Evolutionary conservation across 805 yeast genomes (phyloP), one percentile per base, ranked within the genome.

Genomic region (Candida yuanshanica): DNA sequence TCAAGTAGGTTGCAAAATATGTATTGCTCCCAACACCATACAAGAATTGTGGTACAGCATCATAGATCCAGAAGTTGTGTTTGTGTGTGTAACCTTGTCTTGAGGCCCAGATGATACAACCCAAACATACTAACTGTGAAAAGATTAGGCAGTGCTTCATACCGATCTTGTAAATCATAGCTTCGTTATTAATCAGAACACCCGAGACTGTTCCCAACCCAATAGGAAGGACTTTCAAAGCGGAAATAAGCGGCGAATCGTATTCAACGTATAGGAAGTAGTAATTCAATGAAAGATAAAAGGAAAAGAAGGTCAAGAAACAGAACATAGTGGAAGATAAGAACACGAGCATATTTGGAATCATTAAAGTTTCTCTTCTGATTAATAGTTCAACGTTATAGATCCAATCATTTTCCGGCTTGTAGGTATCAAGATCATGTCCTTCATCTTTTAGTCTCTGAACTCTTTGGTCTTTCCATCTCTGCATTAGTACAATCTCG

Each of bases 141-240:
- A 38, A 18, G 38, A 50, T 8, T 41, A 46, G 33, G 27, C 47
- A 36, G 13, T 45, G 46, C 33, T 54, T 39, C 49, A 50, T 25
- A 47, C 69, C 43, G 45, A 55, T 40, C 23, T 47, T 44, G 21
- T 48, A 43, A 2, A 51, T 49, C 14, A 41, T 37, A 1, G 39
- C 26, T 16, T 55, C 53, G 2, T 50, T 55, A 34, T 56, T 60
- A 6, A 58, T 11, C 4, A 51, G 7, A 11, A 66, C 49, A 3
- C 65, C 63, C 8, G 57, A 3, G 4, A 48, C 31, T 39, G 62
- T 36, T 3, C 66, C 70, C 12, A 63, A 44, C 4, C 63, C 39
- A 20, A 60, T 23, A 2, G 73, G 70, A 1, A 68, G 43, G 2
- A 57, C 41, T 42, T 66, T 69, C 4, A 67, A 51, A 1, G 68